Percentiles rank a stretch among this genome's conserved stretches.
Conservation (phyloP, 2,329 filamentous ascomycete genomes). For the Pseudogymnoascus sp. region DNA sequence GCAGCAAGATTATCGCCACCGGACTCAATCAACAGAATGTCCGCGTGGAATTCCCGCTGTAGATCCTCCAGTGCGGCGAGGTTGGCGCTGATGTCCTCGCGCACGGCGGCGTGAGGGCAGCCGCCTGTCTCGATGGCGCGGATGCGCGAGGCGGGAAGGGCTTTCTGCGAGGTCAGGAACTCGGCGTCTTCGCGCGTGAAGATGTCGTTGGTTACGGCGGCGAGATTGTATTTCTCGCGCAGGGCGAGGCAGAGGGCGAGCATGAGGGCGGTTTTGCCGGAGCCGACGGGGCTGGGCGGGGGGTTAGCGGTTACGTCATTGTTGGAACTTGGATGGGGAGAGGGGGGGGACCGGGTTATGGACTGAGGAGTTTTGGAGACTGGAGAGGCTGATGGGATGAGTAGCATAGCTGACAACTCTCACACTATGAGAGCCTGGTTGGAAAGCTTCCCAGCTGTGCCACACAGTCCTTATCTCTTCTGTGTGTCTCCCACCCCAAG, state of each 20-base stretch:
- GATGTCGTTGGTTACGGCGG: constrained; percentile 97
- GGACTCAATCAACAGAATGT: constrained; percentile 87
- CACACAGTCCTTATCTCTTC: background rate
- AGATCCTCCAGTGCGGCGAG: constrained; percentile 86
- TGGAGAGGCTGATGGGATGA: background rate
- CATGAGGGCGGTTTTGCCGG: constrained; percentile 96
- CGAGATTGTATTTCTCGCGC: constrained; percentile 74
- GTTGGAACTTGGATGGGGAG: background rate
- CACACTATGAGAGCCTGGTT: background rate
- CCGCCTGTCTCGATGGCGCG: constrained; percentile 95
- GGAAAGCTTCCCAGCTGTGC: background rate
- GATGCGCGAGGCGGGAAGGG: constrained; percentile 76
- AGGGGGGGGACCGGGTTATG: background rate
- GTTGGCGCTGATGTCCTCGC: constrained; percentile 93
- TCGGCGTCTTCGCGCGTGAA: constrained; percentile 98
- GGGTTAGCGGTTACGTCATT: background rate
- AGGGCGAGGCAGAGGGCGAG: constrained; percentile 82
- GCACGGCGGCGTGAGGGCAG: constrained; percentile 92
- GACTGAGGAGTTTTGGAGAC: background rate
- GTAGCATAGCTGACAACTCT: background rate
- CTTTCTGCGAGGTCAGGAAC: constrained; percentile 82
- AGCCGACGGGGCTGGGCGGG: constrained; percentile 72
- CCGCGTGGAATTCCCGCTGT: constrained; percentile 70
- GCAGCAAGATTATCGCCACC: constrained; percentile 95
- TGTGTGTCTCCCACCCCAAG: background rate